phyloP scores from a whole-genome alignment of 2,329 filamentous ascomycete genomes.

The Phialophora chinensis region DNA sequence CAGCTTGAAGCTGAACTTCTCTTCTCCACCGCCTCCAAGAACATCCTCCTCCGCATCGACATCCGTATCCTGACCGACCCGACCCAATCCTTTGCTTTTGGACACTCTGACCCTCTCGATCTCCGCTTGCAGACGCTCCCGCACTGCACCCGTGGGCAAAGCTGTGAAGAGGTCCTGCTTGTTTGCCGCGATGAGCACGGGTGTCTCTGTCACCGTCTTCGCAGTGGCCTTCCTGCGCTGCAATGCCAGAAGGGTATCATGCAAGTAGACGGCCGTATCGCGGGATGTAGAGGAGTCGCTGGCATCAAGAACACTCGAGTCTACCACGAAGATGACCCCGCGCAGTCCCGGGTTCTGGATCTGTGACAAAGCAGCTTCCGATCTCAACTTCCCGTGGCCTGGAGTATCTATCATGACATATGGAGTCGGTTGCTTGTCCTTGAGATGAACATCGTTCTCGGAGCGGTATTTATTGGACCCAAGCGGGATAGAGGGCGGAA shows the following conservation, averaged over 20 bases:
- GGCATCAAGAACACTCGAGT: conserved; percentile 70
- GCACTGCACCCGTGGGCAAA: conserved; percentile 77
- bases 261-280: conserved; percentile 80
- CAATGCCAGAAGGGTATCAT: conserved; percentile 82
- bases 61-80: conserved; percentile 47
- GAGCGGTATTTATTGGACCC: conserved; percentile 69
- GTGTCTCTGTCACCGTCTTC: conserved; percentile 63
- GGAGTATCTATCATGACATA: conserved; percentile 73
- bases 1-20: conserved; percentile 77
- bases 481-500: conserved; percentile 59
- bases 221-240: conserved; percentile 68
- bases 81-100: conserved; percentile 74
- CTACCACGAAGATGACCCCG: conserved; percentile 86
- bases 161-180: conserved; percentile 97
- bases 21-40: conserved; percentile 81
- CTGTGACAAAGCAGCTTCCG: conserved; percentile 64
- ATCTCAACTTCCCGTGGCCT: conserved; percentile 91
- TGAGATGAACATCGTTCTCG: conserved; percentile 68
- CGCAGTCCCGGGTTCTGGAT: conserved; percentile 57
- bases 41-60: conserved; percentile 75
- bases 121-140: conserved; percentile 76
- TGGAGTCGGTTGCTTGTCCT: conserved; percentile 52
- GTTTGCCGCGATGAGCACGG: conserved; percentile 86
- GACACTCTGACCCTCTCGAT: conserved; percentile 77
- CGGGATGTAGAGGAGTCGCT: conserved; percentile 59